Base-by-base conservation (phyloP, 768 basidiomycete species). In the Neoboletus magnificus region DNA sequence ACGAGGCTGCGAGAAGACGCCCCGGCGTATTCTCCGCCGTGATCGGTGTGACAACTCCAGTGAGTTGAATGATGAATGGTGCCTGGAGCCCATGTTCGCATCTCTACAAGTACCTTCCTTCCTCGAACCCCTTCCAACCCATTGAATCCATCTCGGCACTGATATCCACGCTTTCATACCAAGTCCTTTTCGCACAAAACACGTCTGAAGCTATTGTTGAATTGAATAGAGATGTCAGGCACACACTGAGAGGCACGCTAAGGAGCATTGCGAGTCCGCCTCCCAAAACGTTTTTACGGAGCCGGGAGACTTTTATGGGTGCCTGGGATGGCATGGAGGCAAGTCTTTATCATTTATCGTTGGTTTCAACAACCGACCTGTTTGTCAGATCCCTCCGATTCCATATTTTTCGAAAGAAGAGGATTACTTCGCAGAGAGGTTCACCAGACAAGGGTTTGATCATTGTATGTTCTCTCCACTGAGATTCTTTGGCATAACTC, bases 401-500 rank as follows among this genome's bases (percentile, higher is more conserved):
- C 79, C 82, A 0, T 89, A 84, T 69, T 79, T 89, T 42, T 77
- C 79, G 0, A 41, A 62, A 0, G 78, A 90, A 66, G 88, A 90
- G 62, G 80, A 85, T 60, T 89, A 89, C 62, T 81, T 87, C 55
- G 79, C 88, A 0, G 77, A 86, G 48, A 81, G 84, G 58, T 89
- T 81, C 59, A 63, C 64, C 39, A 71, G 72, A 11, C 83, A 82
- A 59, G 82, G 83, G 0, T 89, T 89, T 62, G 71, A 74, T 48
- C 65, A 82, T 53, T 86, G 89, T 89, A 59, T 23, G 85, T 73
- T 13, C n/a, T 30, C 29, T 48, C 1, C 6, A 12, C 9, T 13
- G 9, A 41, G 29, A 13, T 22, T 11, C 10, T 1, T 25, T 27
- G 22, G 36, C 41, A 20, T 18, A 16, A 22, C 10, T n/a, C 5